phyloP scores from a whole-genome alignment of 805 yeast species.

The Kluyveromyces wickerhamii region DNA sequence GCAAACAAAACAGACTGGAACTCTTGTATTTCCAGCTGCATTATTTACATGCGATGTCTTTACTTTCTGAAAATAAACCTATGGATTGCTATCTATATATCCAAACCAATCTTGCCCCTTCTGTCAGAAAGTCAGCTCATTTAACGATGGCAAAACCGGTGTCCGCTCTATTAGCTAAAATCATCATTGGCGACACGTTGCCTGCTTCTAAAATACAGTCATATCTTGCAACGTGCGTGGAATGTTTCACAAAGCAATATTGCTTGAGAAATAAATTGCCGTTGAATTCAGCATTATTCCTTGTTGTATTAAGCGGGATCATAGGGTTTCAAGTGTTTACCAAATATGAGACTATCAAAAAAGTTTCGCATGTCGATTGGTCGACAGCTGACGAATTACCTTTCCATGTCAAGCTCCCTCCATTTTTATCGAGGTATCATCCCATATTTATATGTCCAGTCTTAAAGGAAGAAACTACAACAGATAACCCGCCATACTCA shows the following conservation, averaged over 20 bases:
- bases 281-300: constrained; percentile 45
- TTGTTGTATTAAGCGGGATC: constrained; percentile 44
- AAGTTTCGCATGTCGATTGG: constrained; percentile 37
- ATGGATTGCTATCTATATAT: constrained; percentile 15
- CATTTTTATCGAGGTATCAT: constrained; percentile 42
- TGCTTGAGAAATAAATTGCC: constrained; percentile 42
- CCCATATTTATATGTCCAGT: constrained; percentile 68
- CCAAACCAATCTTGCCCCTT: constrained; percentile 15
- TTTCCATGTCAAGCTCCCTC: constrained; percentile 51
- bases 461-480: constrained; percentile 56
- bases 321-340: constrained; percentile 46
- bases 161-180: constrained; percentile 38
- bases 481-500: constrained; percentile 52
- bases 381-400: constrained; percentile 53
- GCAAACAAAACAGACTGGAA: constrained; percentile 17
- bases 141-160: constrained; percentile 25
- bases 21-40: constrained; percentile 21
- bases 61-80: constrained; percentile 24
- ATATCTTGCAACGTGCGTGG: constrained; percentile 16
- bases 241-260: constrained; percentile 40
- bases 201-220: constrained; percentile 8
- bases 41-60: constrained; percentile 14
- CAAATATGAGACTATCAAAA: constrained; percentile 36
- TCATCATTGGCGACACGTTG: constrained; percentile 33
- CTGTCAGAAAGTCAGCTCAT: constrained; percentile 9